Conservation (phyloP, 345 rosid species). For the Rhodamnia rubescens region DNA sequence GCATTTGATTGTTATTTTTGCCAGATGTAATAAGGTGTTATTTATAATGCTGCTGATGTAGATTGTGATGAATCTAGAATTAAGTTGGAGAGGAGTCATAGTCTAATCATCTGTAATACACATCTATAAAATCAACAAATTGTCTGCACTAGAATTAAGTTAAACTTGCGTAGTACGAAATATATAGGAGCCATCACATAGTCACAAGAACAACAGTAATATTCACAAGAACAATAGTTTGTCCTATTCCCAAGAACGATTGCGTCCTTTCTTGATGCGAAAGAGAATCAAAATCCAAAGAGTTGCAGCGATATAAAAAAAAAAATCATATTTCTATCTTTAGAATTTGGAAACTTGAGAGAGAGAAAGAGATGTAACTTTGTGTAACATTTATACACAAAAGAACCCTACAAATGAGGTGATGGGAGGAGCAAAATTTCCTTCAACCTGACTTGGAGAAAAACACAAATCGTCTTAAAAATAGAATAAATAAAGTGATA, state of each 20-base stretch:
- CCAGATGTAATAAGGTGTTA: background rate
- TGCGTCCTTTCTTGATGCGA: background rate
- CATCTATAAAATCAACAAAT: background rate
- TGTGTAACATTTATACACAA: background rate
- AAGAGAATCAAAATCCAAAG: background rate
- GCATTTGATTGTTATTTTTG: background rate
- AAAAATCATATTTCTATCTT: background rate
- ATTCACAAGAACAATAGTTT: background rate
- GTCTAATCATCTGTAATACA: background rate
- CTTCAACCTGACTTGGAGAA: background rate
- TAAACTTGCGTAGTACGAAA: background rate
- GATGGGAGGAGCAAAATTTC: background rate
- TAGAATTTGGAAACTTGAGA: background rate
- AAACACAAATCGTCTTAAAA: background rate
- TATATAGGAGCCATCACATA: background rate
- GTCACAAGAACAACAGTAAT: background rate
- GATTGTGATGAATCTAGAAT: background rate
- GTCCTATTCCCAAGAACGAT: background rate
- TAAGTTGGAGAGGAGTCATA: background rate
- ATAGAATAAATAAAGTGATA: background rate
- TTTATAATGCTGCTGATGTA: background rate
- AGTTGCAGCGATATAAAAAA: background rate
- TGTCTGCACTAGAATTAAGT: background rate
- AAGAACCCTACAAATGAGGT: background rate
- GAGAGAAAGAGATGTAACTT: background rate